Evolutionary conservation across 148 eudicot genomes (phyloP).

Genomic region (Chenopodium album): DNA sequence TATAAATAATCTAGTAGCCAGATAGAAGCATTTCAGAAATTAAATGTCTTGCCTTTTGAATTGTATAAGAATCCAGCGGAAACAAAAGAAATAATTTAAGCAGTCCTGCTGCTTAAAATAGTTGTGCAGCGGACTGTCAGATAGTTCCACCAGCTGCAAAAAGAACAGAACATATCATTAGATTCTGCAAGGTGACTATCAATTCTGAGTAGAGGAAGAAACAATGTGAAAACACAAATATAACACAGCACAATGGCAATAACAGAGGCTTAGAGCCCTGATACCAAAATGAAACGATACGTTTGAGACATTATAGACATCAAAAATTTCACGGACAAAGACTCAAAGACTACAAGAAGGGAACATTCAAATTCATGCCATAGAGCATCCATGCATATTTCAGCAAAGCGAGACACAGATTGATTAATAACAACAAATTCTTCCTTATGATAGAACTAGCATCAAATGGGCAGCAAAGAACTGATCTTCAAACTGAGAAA

Average conservation of each 20-base stretch:
- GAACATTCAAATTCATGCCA: background rate
- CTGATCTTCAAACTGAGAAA: background rate
- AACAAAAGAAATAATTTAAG: slow-evolving; percentile 94
- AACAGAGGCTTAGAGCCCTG: background rate
- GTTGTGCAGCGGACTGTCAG: slow-evolving; percentile 77
- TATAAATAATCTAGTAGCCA: background rate
- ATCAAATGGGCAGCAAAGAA: background rate
- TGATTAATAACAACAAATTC: background rate
- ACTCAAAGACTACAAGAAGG: background rate
- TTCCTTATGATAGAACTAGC: background rate
- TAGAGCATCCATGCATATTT: background rate
- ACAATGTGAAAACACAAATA: background rate
- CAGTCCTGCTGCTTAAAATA: slow-evolving; percentile 85
- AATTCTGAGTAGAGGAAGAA: background rate
- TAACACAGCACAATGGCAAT: background rate
- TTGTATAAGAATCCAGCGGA: slow-evolving; percentile 97
- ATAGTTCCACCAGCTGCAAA: slow-evolving; percentile 83
- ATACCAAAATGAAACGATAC: background rate
- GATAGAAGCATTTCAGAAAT: slow-evolving; percentile 3
- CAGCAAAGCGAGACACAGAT: background rate
- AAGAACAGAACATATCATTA: slow-evolving; percentile 14
- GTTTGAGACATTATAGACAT: background rate
- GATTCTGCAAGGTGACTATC: background rate
- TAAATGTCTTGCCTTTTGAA: slow-evolving; percentile 69
- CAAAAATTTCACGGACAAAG: background rate